Base-by-base conservation (phyloP, 768 basidiomycete genomes). In the Polyporus arcularius region DNA sequence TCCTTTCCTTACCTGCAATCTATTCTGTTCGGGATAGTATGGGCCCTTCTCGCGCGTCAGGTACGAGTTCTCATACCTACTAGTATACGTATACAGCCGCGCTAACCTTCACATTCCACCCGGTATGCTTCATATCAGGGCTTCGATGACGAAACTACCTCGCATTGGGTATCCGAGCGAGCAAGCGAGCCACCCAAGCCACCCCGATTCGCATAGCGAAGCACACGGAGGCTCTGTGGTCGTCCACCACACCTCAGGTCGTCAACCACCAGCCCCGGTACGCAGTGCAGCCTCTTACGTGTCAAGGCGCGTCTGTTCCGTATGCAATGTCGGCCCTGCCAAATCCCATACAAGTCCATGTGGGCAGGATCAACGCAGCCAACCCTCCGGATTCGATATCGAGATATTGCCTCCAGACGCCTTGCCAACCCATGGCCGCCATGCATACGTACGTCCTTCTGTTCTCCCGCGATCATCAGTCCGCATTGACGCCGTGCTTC, bases 381-480 rank as follows among this genome's bases (percentile, higher is more conserved):
- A 5, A 18, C 15, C 48, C 26, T 47, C 15, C 46, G 42, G 15
- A 35, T 26, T 21, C 32, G 39, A 41, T 26, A 32, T 45, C 26
- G 40, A 41, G 16, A 35, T 28, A 38, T 15, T 11, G 12, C 42
- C 40, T 45, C 58, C 21, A 38, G 35, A 10, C 42, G 47, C 35
- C 9, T 46, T 18, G n/a, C 16, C 21, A 45, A 35, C 11, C 11
- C 35, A 35, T 35, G 35, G 35, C 21, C 46, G 28, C 26, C 46
- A 28, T 7, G 26, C 11, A 35, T 43, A 49, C 53, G 53, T 54
- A 60, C 47, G 31, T 11, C 45, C n/a, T 28, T 30, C 12, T 31
- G 42, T 60, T 60, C 59, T 60, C 59, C 59, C 59, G 59, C 59
- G 59, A 60, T 43, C 47, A 26, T 43, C 53, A 60, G 46, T 39